phyloP scores from a whole-genome alignment of 75 land plant genomes.

The Cryptomeria japonica region DNA sequence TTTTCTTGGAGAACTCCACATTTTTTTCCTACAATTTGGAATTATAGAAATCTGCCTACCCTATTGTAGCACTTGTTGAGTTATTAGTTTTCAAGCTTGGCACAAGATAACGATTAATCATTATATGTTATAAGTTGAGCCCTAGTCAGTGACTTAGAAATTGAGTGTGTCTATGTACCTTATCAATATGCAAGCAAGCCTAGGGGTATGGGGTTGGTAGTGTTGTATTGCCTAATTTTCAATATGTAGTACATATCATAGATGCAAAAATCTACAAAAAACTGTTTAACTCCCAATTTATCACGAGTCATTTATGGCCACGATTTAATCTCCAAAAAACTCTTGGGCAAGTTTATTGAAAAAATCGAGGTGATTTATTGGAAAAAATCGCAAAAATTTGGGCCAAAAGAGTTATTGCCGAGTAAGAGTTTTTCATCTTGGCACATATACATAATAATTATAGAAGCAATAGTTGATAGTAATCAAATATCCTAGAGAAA shows the following conservation, averaged over 20 bases:
- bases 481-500: too few species aligned
- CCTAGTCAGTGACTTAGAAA: not conserved
- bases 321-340: too few species aligned
- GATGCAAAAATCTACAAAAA: too few species aligned
- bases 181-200: not conserved
- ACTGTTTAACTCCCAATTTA: too few species aligned
- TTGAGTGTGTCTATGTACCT: not conserved
- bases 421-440: too few species aligned
- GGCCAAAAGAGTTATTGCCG: too few species aligned
- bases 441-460: not conserved
- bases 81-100: not conserved
- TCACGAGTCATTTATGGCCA: too few species aligned
- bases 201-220: not conserved
- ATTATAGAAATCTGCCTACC: not conserved
- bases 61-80: not conserved
- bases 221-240: not conserved
- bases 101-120: not conserved
- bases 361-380: too few species aligned
- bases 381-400: too few species aligned
- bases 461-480: not conserved
- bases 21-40: not conserved
- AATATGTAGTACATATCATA: too few species aligned
- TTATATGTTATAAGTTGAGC: not conserved
- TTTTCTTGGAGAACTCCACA: not conserved
- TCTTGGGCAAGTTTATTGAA: too few species aligned